phyloP scores from a whole-genome alignment of 169 alveolate genomes.

The Amoebophrya sp. region DNA sequence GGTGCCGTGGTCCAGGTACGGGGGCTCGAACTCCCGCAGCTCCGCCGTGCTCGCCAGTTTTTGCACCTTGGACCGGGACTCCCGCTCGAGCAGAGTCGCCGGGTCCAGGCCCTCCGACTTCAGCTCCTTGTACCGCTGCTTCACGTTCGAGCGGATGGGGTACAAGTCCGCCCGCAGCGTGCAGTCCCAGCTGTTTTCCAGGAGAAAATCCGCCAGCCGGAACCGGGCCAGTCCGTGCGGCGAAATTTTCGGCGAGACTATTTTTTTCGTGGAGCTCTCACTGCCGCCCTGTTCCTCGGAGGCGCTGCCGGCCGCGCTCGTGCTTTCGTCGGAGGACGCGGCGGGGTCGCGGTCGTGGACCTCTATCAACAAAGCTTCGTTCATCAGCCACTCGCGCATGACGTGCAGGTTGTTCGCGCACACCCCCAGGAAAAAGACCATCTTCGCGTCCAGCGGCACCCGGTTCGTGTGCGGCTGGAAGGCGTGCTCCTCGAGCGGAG shows the following conservation, averaged over 20 bases:
- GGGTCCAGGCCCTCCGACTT: background rate
- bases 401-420: background rate
- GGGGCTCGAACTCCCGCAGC: background rate
- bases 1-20: background rate
- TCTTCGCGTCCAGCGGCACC: background rate
- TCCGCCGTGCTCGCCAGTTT: background rate
- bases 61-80: background rate
- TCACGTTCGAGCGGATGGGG: background rate
- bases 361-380: background rate
- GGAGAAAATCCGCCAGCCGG: background rate
- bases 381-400: background rate
- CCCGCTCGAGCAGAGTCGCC: background rate
- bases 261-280: background rate
- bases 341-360: background rate
- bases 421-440: background rate
- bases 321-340: background rate
- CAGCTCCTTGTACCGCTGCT: background rate
- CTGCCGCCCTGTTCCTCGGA: background rate
- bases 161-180: background rate
- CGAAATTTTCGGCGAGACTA: background rate
- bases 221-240: background rate
- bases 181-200: background rate
- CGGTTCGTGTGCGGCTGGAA: background rate
- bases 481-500: background rate
- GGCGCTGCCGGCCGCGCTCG: background rate